Conservation (phyloP, 352 stramenopile genomes). For the Globisporangium nodosum region DNA sequence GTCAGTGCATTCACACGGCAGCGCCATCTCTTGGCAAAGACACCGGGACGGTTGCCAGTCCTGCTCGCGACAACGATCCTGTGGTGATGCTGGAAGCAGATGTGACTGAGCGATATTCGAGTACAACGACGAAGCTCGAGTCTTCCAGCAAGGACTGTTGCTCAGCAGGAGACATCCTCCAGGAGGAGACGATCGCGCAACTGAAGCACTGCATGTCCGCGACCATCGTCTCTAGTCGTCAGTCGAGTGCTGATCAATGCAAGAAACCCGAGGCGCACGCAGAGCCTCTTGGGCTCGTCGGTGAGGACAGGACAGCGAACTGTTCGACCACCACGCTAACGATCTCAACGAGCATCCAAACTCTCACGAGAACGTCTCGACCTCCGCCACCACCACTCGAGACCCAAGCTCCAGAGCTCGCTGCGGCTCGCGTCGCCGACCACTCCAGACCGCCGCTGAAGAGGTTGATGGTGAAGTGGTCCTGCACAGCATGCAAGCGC, state of each 20-base stretch:
- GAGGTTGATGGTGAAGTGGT: conserved; percentile 62
- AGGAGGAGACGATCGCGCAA: conserved; percentile 8
- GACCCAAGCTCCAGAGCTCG: neutral
- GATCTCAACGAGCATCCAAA: too few relatives aligned
- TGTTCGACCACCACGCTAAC: too few relatives aligned
- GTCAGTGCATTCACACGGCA: neutral
- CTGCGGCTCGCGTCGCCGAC: neutral
- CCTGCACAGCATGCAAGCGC: conserved; percentile 44
- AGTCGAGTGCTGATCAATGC: neutral
- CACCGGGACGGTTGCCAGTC: neutral
- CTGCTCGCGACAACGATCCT: neutral
- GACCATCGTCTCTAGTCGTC: neutral
- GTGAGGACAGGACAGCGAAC: too few relatives aligned
- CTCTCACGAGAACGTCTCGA: neutral
- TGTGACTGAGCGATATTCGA: neutral
- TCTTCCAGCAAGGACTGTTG: neutral
- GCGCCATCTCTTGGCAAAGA: too few relatives aligned
- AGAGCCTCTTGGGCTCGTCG: neutral
- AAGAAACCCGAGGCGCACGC: neutral
- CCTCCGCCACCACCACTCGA: neutral
- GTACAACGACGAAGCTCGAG: neutral
- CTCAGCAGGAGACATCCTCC: neutral
- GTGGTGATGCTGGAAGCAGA: too few relatives aligned
- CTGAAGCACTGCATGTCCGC: neutral
- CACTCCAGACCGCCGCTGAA: conserved; percentile 1